Evolutionary conservation across 1,284 basidiomycete species (phyloP).

Genomic region (Porodaedalea pini): DNA sequence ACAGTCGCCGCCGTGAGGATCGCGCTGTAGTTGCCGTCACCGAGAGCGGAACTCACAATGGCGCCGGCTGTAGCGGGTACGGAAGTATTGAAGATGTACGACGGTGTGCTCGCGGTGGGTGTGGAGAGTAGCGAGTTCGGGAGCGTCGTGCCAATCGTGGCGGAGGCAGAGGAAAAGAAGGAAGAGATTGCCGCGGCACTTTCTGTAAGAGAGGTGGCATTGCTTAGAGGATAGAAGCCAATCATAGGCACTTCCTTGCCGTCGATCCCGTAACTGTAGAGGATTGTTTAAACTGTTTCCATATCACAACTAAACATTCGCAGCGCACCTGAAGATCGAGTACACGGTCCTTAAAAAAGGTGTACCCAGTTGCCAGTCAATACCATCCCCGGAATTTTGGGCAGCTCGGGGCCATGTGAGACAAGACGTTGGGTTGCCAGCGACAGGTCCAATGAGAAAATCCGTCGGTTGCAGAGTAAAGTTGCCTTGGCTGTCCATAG

Average conservation of each 20-base stretch:
- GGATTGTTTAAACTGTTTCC: conserved; percentile 11
- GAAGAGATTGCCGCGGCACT: conserved; percentile 44
- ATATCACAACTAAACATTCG: neutral
- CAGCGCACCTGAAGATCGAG: conserved; percentile 68
- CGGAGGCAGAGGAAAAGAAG: conserved; percentile 58
- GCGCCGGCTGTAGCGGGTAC: conserved; percentile 50
- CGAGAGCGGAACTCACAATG: conserved; percentile 56
- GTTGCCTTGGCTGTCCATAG: conserved; percentile 43
- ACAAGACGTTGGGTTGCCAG: conserved; percentile 65
- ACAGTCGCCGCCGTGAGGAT: conserved; percentile 37
- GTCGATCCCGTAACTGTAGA: conserved; percentile 67
- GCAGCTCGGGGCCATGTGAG: conserved; percentile 77
- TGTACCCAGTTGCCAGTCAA: conserved; percentile 84
- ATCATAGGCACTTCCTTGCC: conserved; percentile 68
- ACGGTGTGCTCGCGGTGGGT: conserved; percentile 59
- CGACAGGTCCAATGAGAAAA: conserved; percentile 75
- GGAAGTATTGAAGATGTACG: conserved; percentile 72
- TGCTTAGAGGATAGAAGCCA: conserved; percentile 61
- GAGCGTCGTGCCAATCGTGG: conserved; percentile 64
- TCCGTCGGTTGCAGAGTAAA: conserved; percentile 76
- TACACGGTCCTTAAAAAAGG: conserved; percentile 82
- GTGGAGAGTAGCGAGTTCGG: conserved; percentile 74
- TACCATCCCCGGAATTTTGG: conserved; percentile 66
- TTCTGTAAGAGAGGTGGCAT: conserved; percentile 40
- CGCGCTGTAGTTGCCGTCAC: conserved; percentile 63